These are phyloP conservation scores for Fusarium stilboides DNA, from an alignment of 2,329 filamentous ascomycete species.

Conservation along the genomic window DNA sequence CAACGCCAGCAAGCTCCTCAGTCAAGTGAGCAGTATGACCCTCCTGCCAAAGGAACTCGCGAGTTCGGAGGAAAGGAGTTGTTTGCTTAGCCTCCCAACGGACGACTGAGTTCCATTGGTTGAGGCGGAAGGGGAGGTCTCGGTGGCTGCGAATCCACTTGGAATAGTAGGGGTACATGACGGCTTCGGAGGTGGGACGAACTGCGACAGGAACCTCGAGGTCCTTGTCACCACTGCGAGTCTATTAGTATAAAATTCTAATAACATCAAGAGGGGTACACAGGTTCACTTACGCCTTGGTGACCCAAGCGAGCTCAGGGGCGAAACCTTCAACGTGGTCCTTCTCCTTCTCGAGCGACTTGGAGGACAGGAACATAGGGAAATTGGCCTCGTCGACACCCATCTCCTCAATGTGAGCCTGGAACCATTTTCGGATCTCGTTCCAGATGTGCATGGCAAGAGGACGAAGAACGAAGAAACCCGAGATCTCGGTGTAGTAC, in stretches of 20 bases:
- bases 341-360: conserved; percentile 90
- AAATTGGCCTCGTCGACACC: conserved; percentile 97
- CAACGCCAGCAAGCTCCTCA: conserved; percentile 83
- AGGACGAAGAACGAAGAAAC: conserved; percentile 93
- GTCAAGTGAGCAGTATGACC: conserved; percentile 92
- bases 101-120: conserved; percentile 96
- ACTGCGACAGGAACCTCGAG: conserved; percentile 84
- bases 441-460: conserved; percentile 78
- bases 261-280: too few relatives aligned
- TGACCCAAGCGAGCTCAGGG: conserved; percentile 91
- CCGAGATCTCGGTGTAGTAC: conserved; percentile 95
- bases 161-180: conserved; percentile 96
- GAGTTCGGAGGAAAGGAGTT: conserved; percentile 87
- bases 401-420: conserved; percentile 85
- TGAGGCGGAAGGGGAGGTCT: conserved; percentile 92
- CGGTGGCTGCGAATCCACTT: conserved; percentile 98
- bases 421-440: conserved; percentile 77
- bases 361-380: conserved; percentile 93
- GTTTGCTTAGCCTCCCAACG: conserved; percentile 98
- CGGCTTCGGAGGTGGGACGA: conserved; percentile 78
- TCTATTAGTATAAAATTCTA: conserved; percentile 28
- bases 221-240: conserved; percentile 84
- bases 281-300: conserved; percentile 74
- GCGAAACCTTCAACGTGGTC: conserved; percentile 99
- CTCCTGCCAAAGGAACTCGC: conserved; percentile 99